Evolutionary conservation across 169 alveolate genomes (phyloP).

Genomic region (Plasmodium inui): DNA sequence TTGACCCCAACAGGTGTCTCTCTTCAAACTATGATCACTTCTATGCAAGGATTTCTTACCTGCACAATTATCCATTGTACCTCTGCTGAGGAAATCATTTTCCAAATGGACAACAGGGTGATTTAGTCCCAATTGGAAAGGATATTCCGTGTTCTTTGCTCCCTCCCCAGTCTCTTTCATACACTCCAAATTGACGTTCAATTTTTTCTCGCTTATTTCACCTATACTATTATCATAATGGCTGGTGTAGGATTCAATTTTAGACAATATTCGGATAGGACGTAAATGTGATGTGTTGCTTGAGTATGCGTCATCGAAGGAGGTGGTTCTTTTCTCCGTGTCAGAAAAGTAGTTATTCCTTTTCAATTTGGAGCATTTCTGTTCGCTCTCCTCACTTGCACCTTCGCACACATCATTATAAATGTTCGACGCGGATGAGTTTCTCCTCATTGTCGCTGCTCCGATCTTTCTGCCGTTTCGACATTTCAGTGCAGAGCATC

Average conservation of each 20-base stretch:
- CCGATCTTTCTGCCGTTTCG: background rate
- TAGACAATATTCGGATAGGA: background rate
- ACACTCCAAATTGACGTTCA: background rate
- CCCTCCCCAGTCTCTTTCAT: background rate
- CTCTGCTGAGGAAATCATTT: background rate
- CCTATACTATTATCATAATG: background rate
- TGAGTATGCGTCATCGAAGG: background rate
- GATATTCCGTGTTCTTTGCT: background rate
- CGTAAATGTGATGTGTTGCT: background rate
- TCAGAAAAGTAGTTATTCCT: slow-evolving; percentile 2
- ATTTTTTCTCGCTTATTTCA: background rate
- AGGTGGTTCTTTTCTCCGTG: background rate
- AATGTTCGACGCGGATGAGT: background rate
- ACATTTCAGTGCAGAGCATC: background rate
- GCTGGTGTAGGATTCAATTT: background rate
- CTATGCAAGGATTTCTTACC: background rate
- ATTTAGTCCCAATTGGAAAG: background rate
- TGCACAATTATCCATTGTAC: background rate
- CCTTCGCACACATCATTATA: background rate
- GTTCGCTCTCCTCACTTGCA: background rate
- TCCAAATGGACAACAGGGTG: background rate
- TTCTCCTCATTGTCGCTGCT: background rate
- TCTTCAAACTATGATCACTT: background rate
- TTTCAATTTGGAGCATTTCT: background rate
- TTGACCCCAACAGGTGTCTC: background rate